Evolutionary conservation across 2,329 filamentous ascomycete species (phyloP), one percentile per base, ranked within the genome.

Genomic region (Penicillium hesseltinei): DNA sequence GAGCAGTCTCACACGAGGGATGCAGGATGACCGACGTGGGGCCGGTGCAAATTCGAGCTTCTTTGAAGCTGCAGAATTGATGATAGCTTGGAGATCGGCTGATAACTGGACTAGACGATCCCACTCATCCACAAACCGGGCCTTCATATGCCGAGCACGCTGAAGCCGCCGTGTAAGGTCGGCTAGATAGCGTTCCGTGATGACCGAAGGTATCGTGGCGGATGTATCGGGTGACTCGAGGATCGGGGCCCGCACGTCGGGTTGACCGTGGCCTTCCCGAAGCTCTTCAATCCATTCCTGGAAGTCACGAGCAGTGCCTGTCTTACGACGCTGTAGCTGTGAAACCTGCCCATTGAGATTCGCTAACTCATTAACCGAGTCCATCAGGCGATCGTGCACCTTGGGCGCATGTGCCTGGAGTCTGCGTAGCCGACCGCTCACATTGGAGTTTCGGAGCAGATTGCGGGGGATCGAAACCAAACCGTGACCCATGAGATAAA

Each of bases 401-500:
- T 84, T 88, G 1, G 92, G 92, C 5, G 94, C 94, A 60, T 88
- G 84, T 9, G 81, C 80, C 71, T 97, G 92, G 36, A 97, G 80
- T 36, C 89, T 82, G 59, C 87, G 87, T 46, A 99, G 75, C 55
- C 88, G 84, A 48, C 85, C 85, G 63, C 87, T 89, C 45, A 92
- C 85, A 69, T 87, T 91, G 33, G 92, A 88, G 69, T 91, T 89
- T 58, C 88, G 86, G 68, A 94, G 88, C 17, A 99, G 79, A 38
- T 84, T 85, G 63, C 93, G 83, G 0, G 94, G 94, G 56, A 99
- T 89, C 1, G 92, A 89, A 33, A 99, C 94, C 27, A 99, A 81
- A 8, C 94, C 94, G 74, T 99, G 94, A 7, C 94, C 94, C 93
- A 99, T 97, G 40, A 99, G 82, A 70, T 96, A 97, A 61, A 99